Conservation (phyloP, 768 basidiomycete species). For the Rickenella mellea region DNA sequence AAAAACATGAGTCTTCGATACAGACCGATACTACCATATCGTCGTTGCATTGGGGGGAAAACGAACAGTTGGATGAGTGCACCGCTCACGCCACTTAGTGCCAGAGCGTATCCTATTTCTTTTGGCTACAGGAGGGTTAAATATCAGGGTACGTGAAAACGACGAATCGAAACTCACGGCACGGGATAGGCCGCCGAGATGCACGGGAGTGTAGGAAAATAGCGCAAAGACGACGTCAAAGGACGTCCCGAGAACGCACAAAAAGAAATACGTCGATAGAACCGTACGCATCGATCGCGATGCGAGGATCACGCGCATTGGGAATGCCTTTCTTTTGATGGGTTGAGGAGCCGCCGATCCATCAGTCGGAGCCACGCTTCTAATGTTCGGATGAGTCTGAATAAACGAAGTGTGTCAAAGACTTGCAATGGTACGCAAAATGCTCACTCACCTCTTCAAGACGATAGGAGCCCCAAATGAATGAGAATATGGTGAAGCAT, state of each 20-base stretch:
- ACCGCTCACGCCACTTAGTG: conserved; percentile 9
- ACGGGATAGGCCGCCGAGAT: conserved; percentile 11
- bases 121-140: conserved; percentile 6
- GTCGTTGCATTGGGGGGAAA: conserved; percentile 9
- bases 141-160: not conserved
- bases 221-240: conserved; percentile 13
- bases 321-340: conserved; percentile 1
- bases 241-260: conserved; percentile 6
- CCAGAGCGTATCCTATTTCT: conserved; percentile 10
- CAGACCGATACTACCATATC: conserved; percentile 6
- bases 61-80: conserved; percentile 8
- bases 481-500: conserved; percentile 19
- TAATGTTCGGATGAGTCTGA: not conserved
- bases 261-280: conserved; percentile 6
- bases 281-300: conserved; percentile 4
- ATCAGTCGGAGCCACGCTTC: not conserved
- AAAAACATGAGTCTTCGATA: conserved; percentile 8
- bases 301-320: conserved; percentile 2
- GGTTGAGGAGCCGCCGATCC: not conserved
- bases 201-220: conserved; percentile 11
- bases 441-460: not conserved
- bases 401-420: not conserved
- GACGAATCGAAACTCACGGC: conserved; percentile 3
- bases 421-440: not conserved
- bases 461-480: not conserved